Base-by-base conservation (phyloP, 2,329 filamentous ascomycete genomes). In the Colletotrichum orbiculare region DNA sequence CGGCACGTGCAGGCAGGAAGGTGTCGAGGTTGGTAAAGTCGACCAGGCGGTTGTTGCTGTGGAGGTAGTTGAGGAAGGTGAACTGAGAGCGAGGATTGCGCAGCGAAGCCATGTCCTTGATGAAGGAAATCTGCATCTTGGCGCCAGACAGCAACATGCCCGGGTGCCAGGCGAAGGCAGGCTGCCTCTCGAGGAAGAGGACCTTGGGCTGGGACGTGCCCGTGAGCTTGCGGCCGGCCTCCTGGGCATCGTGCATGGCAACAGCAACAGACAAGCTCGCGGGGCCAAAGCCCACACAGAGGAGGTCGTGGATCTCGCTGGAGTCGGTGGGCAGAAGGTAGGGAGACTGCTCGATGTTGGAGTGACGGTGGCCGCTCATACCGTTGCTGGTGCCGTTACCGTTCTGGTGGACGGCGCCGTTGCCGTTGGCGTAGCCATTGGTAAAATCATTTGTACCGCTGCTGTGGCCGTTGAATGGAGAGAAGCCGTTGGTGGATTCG, bases 91-190 rank as follows among this genome's bases (percentile, higher is more conserved):
- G 88, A 8, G 95, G 95, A 75, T 98, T 90, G 63, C 95, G 87
- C 70, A 97, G 84, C 4, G 93, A 96, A 4, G 95, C 95, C 77
- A 98, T 87, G 75, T 98, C 95, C 81, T 98, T 98, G 81, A 98
- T 86, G 81, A 97, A 98, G 9, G 93, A 96, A 71, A 98, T 98
- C 76, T 98, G 95, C 95, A 98, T 98, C 80, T 91, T 94, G 56
- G 94, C 92, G 6, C 94, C 94, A 0, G 94, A 93, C 3, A 98
- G 86, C 64, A 97, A 88, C 95, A 98, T 98, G 65, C 95, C 95
- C 0, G 93, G 89, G 77, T 98, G 95, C 95, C 95, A 98, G 64
- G 91, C 88, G 74, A 98, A 98, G 52, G 85, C 81, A 38, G 83
- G 74, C 78, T 98, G 95, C 77, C 92, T 91, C 82, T 98, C 95